A percentile compares a stretch with the other conserved stretches of the same genome.
phyloP scores from a whole-genome alignment of 129 eudicot species.

The Heracleum sosnowskyi region DNA sequence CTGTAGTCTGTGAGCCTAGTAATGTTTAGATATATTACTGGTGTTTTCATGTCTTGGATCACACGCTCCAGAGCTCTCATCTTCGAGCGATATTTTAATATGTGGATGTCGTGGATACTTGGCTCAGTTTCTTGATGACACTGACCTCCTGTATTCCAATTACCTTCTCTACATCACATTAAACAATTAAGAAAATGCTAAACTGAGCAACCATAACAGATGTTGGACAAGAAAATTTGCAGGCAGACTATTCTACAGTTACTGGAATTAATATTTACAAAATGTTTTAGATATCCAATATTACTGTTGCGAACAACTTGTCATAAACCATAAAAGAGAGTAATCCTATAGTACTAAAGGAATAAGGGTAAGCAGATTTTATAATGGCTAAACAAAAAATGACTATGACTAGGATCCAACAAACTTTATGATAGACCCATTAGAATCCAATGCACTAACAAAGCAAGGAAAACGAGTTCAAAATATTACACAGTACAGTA shows the following conservation, averaged over 20 bases:
- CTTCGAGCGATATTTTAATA: constrained; percentile 67
- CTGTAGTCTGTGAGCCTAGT: constrained; percentile 85
- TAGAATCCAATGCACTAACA: background rate
- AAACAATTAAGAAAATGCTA: background rate
- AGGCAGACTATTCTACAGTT: background rate
- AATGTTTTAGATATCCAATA: background rate
- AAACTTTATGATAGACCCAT: background rate
- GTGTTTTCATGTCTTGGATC: constrained; percentile 58
- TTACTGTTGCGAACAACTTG: background rate
- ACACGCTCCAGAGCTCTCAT: constrained; percentile 69
- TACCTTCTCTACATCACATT: constrained; percentile 63
- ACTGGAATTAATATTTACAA: background rate
- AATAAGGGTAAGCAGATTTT: background rate
- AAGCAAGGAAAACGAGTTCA: background rate
- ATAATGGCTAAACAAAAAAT: background rate
- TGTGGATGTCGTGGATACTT: constrained; percentile 45
- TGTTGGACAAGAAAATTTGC: background rate
- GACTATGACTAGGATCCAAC: constrained; percentile 2
- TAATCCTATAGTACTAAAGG: background rate
- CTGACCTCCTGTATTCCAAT: constrained; percentile 91
- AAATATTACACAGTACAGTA: background rate
- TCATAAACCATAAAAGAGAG: background rate
- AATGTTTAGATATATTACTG: constrained; percentile 61
- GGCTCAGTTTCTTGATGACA: constrained; percentile 90
- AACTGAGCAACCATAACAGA: background rate